Conservation (phyloP, 352 stramenopile genomes). For the Phytophthora boehmeriae region DNA sequence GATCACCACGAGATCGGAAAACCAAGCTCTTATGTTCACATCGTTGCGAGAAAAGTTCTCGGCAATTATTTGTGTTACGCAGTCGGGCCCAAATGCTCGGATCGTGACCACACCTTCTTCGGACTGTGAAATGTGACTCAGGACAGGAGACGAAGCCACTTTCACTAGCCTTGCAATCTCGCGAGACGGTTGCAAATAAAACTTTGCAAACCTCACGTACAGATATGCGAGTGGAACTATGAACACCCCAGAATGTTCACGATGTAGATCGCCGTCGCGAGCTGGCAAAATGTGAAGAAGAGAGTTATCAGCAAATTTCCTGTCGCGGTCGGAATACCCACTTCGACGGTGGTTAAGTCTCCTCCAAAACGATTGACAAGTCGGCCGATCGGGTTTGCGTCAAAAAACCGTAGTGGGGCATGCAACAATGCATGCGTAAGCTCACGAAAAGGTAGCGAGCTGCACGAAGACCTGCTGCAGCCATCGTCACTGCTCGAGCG, state of each 20-base stretch:
- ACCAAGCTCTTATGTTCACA: conserved; percentile 31
- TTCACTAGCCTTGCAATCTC: conserved; percentile 46
- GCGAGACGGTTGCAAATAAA: conserved; percentile 50
- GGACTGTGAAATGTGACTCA: conserved; percentile 35
- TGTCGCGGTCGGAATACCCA: conserved; percentile 45
- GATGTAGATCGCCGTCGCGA: conserved; percentile 75
- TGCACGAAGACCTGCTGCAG: conserved; percentile 31
- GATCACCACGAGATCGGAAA: conserved; percentile 30
- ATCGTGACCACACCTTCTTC: conserved; percentile 41
- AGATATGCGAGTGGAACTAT: conserved; percentile 84
- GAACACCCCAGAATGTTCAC: conserved; percentile 80
- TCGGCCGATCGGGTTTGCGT: conserved; percentile 87
- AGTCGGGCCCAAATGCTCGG: conserved; percentile 41
- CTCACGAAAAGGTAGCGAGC: conserved; percentile 68
- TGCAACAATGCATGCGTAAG: conserved; percentile 79
- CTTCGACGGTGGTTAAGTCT: conserved; percentile 90
- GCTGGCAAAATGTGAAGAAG: conserved; percentile 70
- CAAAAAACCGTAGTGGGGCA: conserved; percentile 91
- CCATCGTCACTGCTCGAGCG: conserved; percentile 25
- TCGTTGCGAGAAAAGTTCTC: conserved; percentile 37
- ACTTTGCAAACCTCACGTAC: conserved; percentile 60
- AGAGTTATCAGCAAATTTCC: conserved; percentile 53
- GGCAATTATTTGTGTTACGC: conserved; percentile 16
- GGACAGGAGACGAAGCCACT: conserved; percentile 44
- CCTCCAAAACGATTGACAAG: conserved; percentile 90